These are phyloP conservation scores for Remersonia thermophila DNA, from an alignment of 2,329 filamentous ascomycete species.

Conservation along the genomic window DNA sequence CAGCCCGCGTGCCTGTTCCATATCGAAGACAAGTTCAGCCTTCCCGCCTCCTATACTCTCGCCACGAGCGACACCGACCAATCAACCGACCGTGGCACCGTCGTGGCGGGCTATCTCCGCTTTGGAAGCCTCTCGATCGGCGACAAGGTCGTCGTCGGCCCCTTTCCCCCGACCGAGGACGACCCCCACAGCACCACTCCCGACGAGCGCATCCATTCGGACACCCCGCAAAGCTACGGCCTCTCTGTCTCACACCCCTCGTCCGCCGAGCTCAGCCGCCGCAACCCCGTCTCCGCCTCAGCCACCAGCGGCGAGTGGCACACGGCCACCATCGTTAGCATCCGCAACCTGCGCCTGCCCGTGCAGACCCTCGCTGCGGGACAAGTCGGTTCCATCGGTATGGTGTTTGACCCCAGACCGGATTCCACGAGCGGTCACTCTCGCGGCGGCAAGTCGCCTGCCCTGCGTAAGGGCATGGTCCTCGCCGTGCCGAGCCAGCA, in stretches of 20 bases:
- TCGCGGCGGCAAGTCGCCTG: slow-evolving; percentile 22
- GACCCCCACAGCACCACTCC: slow-evolving; percentile 28
- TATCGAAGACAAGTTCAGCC: slow-evolving; percentile 78
- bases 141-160: slow-evolving; percentile 66
- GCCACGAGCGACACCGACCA: slow-evolving; percentile 28
- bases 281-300: slow-evolving; percentile 40
- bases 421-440: neutral
- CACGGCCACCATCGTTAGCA: slow-evolving; percentile 66
- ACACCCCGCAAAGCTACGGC: slow-evolving; percentile 31
- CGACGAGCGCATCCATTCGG: slow-evolving; percentile 32
- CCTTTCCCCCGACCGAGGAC: slow-evolving; percentile 48
- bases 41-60: slow-evolving; percentile 50
- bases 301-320: slow-evolving; percentile 61
- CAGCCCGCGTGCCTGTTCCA: slow-evolving; percentile 63
- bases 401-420: slow-evolving; percentile 43
- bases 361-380: slow-evolving; percentile 63
- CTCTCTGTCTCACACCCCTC: slow-evolving; percentile 41
- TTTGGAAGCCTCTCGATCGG: slow-evolving; percentile 67
- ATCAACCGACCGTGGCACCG: slow-evolving; percentile 44
- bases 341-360: slow-evolving; percentile 76
- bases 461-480: slow-evolving; percentile 71
- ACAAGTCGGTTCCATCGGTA: slow-evolving; percentile 81
- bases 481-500: slow-evolving; percentile 51
- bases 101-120: slow-evolving; percentile 76
- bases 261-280: slow-evolving; percentile 39